Base-by-base conservation (phyloP, 495 filamentous ascomycete species). In the Podospora bellae-mahoneyi region DNA sequence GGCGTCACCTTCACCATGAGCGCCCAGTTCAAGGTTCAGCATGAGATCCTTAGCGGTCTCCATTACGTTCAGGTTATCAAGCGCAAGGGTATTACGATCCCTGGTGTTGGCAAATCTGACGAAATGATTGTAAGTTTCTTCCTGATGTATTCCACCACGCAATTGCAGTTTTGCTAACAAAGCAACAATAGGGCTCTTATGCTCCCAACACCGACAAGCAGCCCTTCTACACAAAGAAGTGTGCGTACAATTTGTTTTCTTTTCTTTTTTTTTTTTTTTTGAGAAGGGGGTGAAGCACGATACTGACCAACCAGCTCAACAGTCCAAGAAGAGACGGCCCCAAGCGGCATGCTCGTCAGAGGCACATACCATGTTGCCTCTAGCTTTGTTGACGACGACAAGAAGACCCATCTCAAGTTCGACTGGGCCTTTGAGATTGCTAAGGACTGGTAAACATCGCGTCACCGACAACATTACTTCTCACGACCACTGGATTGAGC, bases 11-110 rank as follows among this genome's bases (percentile, higher is more conserved):
- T 97, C 85, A 90, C 88, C 75, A 97, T 97, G 91, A 92, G 90
- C 72, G 93, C 89, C 53, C 87, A 85, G 64, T 99, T 97, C 85
- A 89, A 92, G 82, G 96, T 99, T 19, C 91, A 98, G 83, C 92
- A 96, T 74, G 91, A 98, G 75, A 92, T 99, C 60, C 85, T 98
- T 64, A 93, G 91, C 72, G 95, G 95, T 30, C 81, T 99, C 72
- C 95, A 97, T 81, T 98, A 97, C 78, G 83, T 99, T 57, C 96
- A 99, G 82, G 85, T 91, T 13, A 90, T 97, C 18, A 97, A 94
- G 86, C 85, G 93, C 70, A 91, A 91, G 84, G 89, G 90, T 67
- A 84, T 99, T 74, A 84, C 85, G 26, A 87, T 95, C 53, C 73
- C 72, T 7, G 75, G 73, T 56, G 20, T 20, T 20, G 90, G 89